Evolutionary conservation across 257 asterid species (phyloP).

Genomic region (Paulownia fortunei): DNA sequence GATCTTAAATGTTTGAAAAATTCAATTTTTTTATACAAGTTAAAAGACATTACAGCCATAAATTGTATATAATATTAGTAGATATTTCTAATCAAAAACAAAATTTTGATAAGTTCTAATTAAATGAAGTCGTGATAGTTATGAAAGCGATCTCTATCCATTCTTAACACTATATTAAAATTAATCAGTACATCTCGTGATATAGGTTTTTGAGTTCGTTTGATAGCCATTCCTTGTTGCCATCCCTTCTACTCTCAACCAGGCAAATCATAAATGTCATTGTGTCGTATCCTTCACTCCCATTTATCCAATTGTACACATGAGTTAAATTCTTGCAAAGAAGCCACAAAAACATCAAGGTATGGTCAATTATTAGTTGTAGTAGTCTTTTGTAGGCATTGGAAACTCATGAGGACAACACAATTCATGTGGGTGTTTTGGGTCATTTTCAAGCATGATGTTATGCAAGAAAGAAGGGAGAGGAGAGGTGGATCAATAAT

Average conservation of each 20-base stretch:
- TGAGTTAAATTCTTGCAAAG: neutral
- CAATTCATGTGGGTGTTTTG: conserved; percentile 50
- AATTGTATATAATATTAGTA: too few relatives aligned
- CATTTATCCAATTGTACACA: conserved; percentile 10
- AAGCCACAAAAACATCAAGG: conserved; percentile 1
- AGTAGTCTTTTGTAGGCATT: conserved; percentile 18
- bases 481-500: neutral
- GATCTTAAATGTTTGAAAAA: too few relatives aligned
- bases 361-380: conserved; percentile 27
- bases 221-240: neutral
- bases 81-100: too few relatives aligned
- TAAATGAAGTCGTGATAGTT: neutral
- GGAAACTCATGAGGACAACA: conserved; percentile 21
- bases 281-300: neutral
- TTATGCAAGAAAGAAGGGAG: neutral
- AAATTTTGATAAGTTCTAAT: too few relatives aligned
- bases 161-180: neutral
- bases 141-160: neutral
- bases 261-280: conserved; percentile 12
- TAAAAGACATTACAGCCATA: too few relatives aligned
- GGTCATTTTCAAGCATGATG: conserved; percentile 48
- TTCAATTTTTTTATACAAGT: too few relatives aligned
- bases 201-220: neutral
- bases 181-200: neutral
- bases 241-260: conserved; percentile 3